phyloP scores from a whole-genome alignment of 1,284 basidiomycete species.

The Clitocybe nebularis region DNA sequence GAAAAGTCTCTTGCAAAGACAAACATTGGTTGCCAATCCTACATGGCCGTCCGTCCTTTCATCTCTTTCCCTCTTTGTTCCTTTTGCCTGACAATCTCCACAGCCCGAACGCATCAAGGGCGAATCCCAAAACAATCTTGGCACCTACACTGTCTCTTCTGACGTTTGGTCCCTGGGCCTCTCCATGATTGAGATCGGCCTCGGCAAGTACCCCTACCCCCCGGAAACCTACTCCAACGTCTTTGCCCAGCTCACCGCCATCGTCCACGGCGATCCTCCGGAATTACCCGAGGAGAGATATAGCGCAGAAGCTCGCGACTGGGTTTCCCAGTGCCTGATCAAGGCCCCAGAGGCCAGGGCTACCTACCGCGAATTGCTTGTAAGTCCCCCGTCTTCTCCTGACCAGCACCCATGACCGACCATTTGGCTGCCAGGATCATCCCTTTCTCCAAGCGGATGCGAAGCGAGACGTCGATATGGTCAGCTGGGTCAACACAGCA shows the following conservation, averaged over 20 bases:
- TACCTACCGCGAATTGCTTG: constrained; percentile 82
- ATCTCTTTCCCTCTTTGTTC: constrained; percentile 3
- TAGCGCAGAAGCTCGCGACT: constrained; percentile 51
- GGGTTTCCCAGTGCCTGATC: constrained; percentile 61
- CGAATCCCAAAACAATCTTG: constrained; percentile 81
- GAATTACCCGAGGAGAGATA: constrained; percentile 61
- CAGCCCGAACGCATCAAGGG: constrained; percentile 95
- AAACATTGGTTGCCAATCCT: constrained; percentile 97
- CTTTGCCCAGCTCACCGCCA: constrained; percentile 91
- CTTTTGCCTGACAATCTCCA: constrained; percentile 1
- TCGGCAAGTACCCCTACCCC: constrained; percentile 94
- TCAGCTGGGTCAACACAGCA: constrained; percentile 71
- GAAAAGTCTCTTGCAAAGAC: constrained; percentile 97
- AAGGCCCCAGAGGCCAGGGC: constrained; percentile 80
- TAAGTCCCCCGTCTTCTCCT: background rate
- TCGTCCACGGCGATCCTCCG: constrained; percentile 93
- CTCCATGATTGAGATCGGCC: constrained; percentile 89
- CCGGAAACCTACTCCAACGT: constrained; percentile 98
- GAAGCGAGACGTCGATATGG: constrained; percentile 73
- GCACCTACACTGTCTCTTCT: constrained; percentile 94
- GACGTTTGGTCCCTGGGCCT: constrained; percentile 99
- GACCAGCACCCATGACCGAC: background rate
- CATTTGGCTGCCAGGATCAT: constrained; percentile 34
- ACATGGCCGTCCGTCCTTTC: constrained; percentile 85
- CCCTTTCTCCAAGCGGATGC: constrained; percentile 56